Percentiles rank a stretch among this genome's conserved stretches.
Evolutionary conservation across 2,329 filamentous ascomycete species (phyloP).

Genomic region (Aspergillus novoparasiticus): DNA sequence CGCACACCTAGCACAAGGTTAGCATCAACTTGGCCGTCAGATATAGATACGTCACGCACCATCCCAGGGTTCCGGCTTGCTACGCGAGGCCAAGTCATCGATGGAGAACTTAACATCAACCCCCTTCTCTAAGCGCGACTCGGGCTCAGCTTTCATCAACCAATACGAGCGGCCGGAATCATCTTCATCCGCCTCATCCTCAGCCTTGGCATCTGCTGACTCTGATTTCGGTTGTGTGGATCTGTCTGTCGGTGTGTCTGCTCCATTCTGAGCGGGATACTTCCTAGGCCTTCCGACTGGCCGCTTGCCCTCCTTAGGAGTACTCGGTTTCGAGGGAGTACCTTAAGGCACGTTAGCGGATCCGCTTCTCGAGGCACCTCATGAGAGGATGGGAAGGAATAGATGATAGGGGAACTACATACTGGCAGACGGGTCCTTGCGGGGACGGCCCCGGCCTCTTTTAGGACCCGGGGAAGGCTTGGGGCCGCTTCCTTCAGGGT

Average conservation of each 20-base stretch:
- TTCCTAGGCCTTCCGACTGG: constrained; percentile 30
- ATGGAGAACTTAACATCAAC: constrained; percentile 92
- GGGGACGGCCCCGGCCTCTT: constrained; percentile 37
- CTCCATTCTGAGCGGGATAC: constrained; percentile 18
- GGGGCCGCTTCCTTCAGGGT: constrained; percentile 26
- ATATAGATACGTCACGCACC: constrained; percentile 56
- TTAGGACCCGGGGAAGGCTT: constrained; percentile 32
- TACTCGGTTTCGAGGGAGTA: constrained; percentile 19
- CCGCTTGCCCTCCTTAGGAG: constrained; percentile 25
- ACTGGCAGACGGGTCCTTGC: constrained; percentile 27
- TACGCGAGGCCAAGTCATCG: constrained; percentile 76
- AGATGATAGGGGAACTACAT: not conserved
- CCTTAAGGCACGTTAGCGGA: constrained; percentile 12
- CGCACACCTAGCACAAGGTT: constrained; percentile 44
- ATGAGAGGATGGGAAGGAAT: not conserved
- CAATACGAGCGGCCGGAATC: constrained; percentile 59
- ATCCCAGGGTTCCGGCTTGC: constrained; percentile 85
- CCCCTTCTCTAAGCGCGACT: constrained; percentile 82
- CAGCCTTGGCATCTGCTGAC: constrained; percentile 14
- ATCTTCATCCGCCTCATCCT: constrained; percentile 21
- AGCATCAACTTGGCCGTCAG: constrained; percentile 7
- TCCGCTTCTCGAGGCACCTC: no score
- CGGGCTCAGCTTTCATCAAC: constrained; percentile 87
- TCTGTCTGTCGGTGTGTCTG: constrained; percentile 14
- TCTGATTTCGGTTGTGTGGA: constrained; percentile 22